phyloP scores from a whole-genome alignment of 148 eudicot species.

The Tetragonia tetragonoides region DNA sequence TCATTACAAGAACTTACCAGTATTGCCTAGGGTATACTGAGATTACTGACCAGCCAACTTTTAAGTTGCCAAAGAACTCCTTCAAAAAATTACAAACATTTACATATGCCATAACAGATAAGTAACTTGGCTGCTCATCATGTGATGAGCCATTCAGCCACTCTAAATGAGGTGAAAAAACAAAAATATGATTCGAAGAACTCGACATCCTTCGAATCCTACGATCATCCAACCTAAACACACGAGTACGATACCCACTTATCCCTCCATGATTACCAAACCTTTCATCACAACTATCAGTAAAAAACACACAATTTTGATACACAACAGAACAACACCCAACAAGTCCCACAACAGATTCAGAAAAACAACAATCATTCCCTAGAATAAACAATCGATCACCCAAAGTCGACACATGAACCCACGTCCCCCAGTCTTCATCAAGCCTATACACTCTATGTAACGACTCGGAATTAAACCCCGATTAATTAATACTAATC shows the following conservation, averaged over 20 bases:
- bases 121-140: too few relatives aligned
- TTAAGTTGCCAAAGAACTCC: slow-evolving; percentile 58
- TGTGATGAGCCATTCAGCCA: too few relatives aligned
- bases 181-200: not conserved
- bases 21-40: slow-evolving; percentile 76
- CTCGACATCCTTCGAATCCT: not conserved
- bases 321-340: not conserved
- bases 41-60: slow-evolving; percentile 82
- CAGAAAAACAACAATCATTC: slow-evolving; percentile 1
- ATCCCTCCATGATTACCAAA: not conserved
- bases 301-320: slow-evolving; percentile 2
- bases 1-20: slow-evolving; percentile 58
- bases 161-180: not conserved
- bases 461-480: too few relatives aligned
- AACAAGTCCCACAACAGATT: not conserved
- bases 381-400: not conserved
- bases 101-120: not conserved
- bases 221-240: slow-evolving; percentile 1
- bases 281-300: not conserved
- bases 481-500: too few relatives aligned
- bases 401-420: slow-evolving; percentile 2
- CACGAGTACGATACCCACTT: not conserved
- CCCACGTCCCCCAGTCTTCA: slow-evolving; percentile 12
- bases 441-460: not conserved
- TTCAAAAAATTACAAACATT: slow-evolving; percentile 47